Base-by-base conservation (phyloP, 768 basidiomycete genomes). In the Lactarius hatsudake region DNA sequence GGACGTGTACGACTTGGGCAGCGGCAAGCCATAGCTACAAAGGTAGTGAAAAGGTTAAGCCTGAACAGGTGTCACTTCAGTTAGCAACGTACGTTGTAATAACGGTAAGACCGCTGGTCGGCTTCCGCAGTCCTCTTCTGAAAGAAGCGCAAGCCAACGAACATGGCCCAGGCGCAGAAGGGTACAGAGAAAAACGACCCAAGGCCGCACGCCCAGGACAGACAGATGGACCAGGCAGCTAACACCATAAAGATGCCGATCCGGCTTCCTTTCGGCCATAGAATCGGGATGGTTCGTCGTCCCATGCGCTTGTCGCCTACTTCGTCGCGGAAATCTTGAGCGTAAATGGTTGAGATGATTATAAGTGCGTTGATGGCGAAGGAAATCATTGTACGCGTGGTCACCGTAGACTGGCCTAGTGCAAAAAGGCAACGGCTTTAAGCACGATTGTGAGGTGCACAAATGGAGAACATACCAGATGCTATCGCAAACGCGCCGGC, bases 281-380 rank as follows among this genome's bases (percentile, higher is more conserved):
- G 61, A 34, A 78, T 73, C 5, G 78, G 76, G 13, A 78, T 64
- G 0, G 77, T 79, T 13, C 65, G 71, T 38, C 78, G 73, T 10
- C 78, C 77, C 17, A 72, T 66, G 30, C 48, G 66, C 28, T 62
- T 65, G 59, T 79, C 78, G 4, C 78, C 78, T 12, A 72, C 69
- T 23, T 71, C 72, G 34, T 79, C 78, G 2, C 71, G 67, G 62
- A 79, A 79, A 53, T 79, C 78, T 64, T 78, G 76, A 0, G 76
- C 75, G 40, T 80, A 78, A 13, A 79, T 77, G 2, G 80, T 81
- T 9, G 76, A 77, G 51, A 75, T 60, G 9, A 79, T 73, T 17
- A 79, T 74, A 12, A 73, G 60, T 0, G 73, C 67, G 56, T 78
- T 80, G 10, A 74, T 62, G 40, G 66, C 51, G 43, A 78, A 66